A percentile compares a stretch with the other conserved stretches of the same genome.
These are phyloP conservation scores for Pseudocercospora ulei DNA, from an alignment of 2,329 filamentous ascomycete species.

Conservation along the genomic window DNA sequence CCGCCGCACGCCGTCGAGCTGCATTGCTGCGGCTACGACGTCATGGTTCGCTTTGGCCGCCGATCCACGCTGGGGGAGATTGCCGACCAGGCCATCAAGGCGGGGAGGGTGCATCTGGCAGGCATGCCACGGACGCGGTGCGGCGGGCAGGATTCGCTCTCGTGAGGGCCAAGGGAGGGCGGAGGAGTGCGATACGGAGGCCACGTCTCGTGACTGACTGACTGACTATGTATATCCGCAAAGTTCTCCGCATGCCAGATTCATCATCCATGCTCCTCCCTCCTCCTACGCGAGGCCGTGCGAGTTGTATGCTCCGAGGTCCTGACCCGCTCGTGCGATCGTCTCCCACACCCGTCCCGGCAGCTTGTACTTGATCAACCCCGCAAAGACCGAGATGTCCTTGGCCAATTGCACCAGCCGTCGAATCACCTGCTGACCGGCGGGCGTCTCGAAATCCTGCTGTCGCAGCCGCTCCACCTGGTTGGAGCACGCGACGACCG, in stretches of 20 bases:
- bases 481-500: slow-evolving; percentile 71
- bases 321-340: slow-evolving; percentile 68
- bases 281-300: neutral
- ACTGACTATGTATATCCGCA: no score
- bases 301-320: slow-evolving; percentile 39
- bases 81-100: slow-evolving; percentile 21
- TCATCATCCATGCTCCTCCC: neutral
- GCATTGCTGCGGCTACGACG: slow-evolving; percentile 23
- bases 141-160: slow-evolving; percentile 16
- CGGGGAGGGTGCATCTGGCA: slow-evolving; percentile 19
- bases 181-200: no score
- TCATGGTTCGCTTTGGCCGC: slow-evolving; percentile 15
- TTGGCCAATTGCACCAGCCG: slow-evolving; percentile 69
- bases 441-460: slow-evolving; percentile 58
- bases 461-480: slow-evolving; percentile 62
- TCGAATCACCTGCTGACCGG: slow-evolving; percentile 50
- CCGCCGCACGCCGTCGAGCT: slow-evolving; percentile 20
- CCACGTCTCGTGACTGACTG: no score
- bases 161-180: no score
- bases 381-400: slow-evolving; percentile 88
- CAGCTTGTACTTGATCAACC: slow-evolving; percentile 82
- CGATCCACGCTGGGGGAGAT: slow-evolving; percentile 21
- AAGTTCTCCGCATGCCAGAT: neutral
- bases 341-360: slow-evolving; percentile 80
- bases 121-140: slow-evolving; percentile 18